phyloP scores from a whole-genome alignment of 2,329 filamentous ascomycete genomes.

The Epichloe brachyelytri region DNA sequence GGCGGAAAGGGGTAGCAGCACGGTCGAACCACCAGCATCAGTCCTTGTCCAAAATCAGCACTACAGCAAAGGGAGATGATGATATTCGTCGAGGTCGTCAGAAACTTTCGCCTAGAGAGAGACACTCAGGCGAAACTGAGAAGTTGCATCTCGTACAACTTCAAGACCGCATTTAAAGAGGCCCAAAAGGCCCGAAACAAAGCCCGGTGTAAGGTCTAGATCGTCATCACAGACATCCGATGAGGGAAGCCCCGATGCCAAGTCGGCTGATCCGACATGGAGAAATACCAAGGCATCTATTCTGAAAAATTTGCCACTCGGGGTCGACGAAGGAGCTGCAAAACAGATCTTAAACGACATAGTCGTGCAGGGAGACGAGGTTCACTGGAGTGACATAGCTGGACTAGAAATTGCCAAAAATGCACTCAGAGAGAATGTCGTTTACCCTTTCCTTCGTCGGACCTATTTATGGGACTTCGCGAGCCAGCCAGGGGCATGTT shows the following conservation, averaged over 20 bases:
- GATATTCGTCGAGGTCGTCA: conserved; percentile 12
- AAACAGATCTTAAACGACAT: conserved; percentile 94
- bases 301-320: conserved; percentile 66
- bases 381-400: conserved; percentile 88
- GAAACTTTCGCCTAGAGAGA: conserved; percentile 8
- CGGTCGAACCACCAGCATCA: conserved; percentile 1
- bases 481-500: conserved; percentile 93
- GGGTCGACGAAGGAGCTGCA: conserved; percentile 70
- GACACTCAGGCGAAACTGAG: conserved; percentile 10
- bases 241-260: conserved; percentile 27
- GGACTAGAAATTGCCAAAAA: conserved; percentile 83
- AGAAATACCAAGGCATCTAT: conserved; percentile 50
- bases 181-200: conserved; percentile 18
- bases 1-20: conserved; percentile 9
- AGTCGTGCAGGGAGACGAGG: conserved; percentile 84
- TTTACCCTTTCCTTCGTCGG: conserved; percentile 90
- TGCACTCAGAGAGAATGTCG: conserved; percentile 86
- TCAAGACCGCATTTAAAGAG: conserved; percentile 16
- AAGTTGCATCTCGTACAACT: conserved; percentile 11
- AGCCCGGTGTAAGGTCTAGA: conserved; percentile 31
- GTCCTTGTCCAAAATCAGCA: conserved; percentile 1
- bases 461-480: conserved; percentile 88
- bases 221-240: conserved; percentile 36
- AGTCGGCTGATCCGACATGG: conserved; percentile 34
- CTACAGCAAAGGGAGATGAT: neutral